Base-by-base conservation (phyloP, 2,329 filamentous ascomycete species). In the Colletotrichum tropicicola region DNA sequence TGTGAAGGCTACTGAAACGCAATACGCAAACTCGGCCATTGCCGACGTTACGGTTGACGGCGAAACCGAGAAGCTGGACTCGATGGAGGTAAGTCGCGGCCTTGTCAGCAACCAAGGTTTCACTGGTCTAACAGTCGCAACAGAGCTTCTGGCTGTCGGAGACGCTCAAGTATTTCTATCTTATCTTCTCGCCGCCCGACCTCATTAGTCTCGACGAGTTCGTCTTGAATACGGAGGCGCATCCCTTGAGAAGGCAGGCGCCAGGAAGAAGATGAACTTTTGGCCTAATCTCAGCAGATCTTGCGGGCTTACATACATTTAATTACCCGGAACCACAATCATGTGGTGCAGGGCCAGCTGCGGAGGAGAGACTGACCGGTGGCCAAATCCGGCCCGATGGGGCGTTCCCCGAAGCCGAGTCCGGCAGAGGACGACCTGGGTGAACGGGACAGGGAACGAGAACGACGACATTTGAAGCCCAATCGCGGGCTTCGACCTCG, bases 151-250 rank as follows among this genome's bases (percentile, higher is more conserved):
- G 91, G 89, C 79, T 91, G 70, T 87, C 88, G 0, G 91, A 93
- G 79, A 93, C 90, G 19, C 77, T 93, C 63, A 93, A 92, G 76
- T 93, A 93, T 69, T 92, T 92, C 62, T 93, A 90, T 69, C 74
- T 93, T 56, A 84, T 92, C 39, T 93, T 92, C 69, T 87, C 86
- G 27, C 85, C 90, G 19, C 86, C 89, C 1, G 81, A 85, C 19
- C 71, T 89, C 32, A 80, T 92, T 49, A 90, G 83, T 71, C 75
- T 93, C 71, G 91, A 93, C 74, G 85, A 91, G 8, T 92, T 82
- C 74, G 88, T 92, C 45, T 74, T 89, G 28, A 86, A 85, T 55
- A 86, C 84, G 1, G 84, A 86, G 71, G 84, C 82, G 2, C 83
- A 86, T 69, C 83, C 83, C 1, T 72, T 81, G 5, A 58, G 23